Conservation (phyloP, 805 yeast genomes). For the Ogataea nonfermentans region DNA sequence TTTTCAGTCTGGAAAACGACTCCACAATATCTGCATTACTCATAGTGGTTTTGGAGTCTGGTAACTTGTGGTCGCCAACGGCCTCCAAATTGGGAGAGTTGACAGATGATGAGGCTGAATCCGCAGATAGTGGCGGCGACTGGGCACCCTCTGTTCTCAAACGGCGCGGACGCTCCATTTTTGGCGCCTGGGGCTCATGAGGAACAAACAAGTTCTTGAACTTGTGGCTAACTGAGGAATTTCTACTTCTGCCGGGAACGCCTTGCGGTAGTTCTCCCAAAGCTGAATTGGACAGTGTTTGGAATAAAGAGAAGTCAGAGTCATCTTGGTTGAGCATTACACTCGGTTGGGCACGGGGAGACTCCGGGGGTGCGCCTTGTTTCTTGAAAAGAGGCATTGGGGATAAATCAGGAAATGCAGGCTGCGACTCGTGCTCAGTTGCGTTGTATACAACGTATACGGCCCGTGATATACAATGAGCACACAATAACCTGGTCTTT, state of each 20-base stretch:
- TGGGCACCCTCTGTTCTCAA: conserved; percentile 15
- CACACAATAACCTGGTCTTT: neutral
- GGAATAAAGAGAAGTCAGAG: conserved; percentile 27
- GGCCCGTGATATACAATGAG: conserved; percentile 1
- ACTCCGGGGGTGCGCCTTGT: conserved; percentile 12
- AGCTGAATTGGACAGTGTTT: conserved; percentile 23
- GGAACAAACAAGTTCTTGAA: conserved; percentile 32
- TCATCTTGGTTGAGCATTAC: conserved; percentile 22
- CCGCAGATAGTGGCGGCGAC: conserved; percentile 20
- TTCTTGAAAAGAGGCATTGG: conserved; percentile 22
- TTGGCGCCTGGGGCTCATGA: conserved; percentile 19
- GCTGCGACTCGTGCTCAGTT: conserved; percentile 1
- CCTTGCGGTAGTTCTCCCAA: conserved; percentile 17
- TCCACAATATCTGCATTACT: conserved; percentile 26
- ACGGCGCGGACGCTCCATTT: conserved; percentile 10
- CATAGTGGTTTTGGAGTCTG: conserved; percentile 1
- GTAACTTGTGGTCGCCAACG: conserved; percentile 7
- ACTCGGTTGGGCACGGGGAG: conserved; percentile 18
- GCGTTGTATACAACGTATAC: conserved; percentile 11
- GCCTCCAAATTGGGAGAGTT: conserved; percentile 18
- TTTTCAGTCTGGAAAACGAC: conserved; percentile 26
- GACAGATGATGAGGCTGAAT: conserved; percentile 13
- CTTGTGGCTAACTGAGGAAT: conserved; percentile 31
- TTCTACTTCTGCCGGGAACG: conserved; percentile 22
- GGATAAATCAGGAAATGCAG: neutral